Conservation (phyloP, 495 filamentous ascomycete species). For the Haplographium delicatum region DNA sequence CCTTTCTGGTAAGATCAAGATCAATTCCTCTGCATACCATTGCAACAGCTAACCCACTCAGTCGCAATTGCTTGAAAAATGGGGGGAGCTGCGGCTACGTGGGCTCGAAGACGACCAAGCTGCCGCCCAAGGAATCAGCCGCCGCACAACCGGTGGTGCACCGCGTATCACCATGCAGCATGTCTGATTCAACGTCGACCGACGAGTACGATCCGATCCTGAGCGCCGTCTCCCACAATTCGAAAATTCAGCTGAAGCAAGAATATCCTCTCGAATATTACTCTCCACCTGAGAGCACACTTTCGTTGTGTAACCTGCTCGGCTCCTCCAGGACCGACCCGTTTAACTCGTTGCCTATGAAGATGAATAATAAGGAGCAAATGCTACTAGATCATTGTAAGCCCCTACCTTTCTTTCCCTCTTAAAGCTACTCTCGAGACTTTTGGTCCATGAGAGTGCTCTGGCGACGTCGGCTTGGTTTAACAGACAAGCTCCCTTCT, state of each 20-base stretch:
- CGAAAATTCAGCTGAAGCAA: neutral
- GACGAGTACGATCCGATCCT: no score
- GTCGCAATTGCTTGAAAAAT: neutral
- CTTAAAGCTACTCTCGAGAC: neutral
- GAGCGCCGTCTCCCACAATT: neutral
- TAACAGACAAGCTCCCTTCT: no score
- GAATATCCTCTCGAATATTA: neutral
- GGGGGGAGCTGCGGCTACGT: neutral
- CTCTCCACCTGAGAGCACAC: neutral
- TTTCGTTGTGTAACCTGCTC: neutral
- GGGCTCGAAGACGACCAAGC: neutral
- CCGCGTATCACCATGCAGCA: neutral
- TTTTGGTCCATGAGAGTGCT: no score
- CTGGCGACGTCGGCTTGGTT: no score
- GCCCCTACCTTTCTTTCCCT: neutral
- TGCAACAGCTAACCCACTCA: neutral
- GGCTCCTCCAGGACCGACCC: neutral
- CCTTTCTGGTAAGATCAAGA: neutral
- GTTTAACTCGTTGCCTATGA: neutral
- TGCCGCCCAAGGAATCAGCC: neutral
- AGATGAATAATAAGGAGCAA: neutral
- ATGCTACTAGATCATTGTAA: neutral
- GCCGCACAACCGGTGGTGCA: neutral
- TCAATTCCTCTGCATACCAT: neutral
- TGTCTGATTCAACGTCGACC: no score